These are phyloP conservation scores for Heteromeles arbutifolia DNA, from an alignment of 306 rosid genomes.

Conservation along the genomic window DNA sequence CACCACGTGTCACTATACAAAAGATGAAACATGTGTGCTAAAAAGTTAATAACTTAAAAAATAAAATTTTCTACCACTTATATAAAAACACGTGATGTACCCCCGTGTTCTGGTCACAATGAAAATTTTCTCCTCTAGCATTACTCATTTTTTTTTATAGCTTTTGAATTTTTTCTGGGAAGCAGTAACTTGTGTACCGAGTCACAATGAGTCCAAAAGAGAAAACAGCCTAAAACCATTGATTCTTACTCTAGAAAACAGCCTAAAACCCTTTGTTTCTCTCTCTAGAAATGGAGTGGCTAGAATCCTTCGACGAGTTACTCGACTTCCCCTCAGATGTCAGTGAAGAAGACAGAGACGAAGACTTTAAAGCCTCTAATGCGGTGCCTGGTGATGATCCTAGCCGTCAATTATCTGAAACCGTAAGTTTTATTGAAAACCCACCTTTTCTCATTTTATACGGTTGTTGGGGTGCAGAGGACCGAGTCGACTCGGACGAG, in stretches of 20 bases:
- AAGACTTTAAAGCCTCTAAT: conserved; percentile 26
- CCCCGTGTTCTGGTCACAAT: too few relatives aligned
- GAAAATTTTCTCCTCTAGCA: too few relatives aligned
- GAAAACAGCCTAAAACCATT: too few relatives aligned
- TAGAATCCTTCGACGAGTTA: conserved; percentile 51
- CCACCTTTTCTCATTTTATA: not conserved
- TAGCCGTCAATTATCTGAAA: conserved; percentile 40
- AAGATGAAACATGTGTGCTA: too few relatives aligned
- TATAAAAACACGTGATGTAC: too few relatives aligned
- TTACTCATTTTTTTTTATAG: too few relatives aligned
- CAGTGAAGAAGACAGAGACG: conserved; percentile 33
- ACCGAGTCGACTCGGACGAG: conserved; percentile 10
- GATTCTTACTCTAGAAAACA: not conserved
- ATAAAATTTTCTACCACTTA: too few relatives aligned
- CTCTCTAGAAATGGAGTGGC: conserved; percentile 52
- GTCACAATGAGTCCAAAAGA: too few relatives aligned
- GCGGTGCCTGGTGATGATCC: conserved; percentile 33
- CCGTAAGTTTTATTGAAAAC: conserved; percentile 45
- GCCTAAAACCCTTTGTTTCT: conserved; percentile 4
- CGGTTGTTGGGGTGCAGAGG: not conserved
- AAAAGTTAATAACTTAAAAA: too few relatives aligned
- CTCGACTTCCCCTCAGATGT: conserved; percentile 30
- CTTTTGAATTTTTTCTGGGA: too few relatives aligned
- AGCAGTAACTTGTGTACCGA: too few relatives aligned
- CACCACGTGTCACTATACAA: too few relatives aligned